Conservation (phyloP, 2,329 filamentous ascomycete species). For the Stachybotrys echinatus region DNA sequence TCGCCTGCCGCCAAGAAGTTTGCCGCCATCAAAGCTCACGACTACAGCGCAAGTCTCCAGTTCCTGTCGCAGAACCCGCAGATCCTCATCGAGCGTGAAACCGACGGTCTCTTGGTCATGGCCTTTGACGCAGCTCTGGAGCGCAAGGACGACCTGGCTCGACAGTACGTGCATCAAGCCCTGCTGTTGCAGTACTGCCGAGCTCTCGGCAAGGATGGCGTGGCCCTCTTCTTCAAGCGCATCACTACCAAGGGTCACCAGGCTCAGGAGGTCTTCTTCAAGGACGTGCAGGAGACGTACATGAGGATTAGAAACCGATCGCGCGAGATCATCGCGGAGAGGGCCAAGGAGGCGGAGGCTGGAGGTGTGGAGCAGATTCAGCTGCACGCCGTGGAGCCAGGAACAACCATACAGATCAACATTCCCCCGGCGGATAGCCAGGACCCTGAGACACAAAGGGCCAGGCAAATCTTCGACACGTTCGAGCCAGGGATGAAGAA, state of each 20-base stretch:
- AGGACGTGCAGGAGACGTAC: constrained; percentile 89
- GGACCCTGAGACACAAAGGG: constrained; percentile 57
- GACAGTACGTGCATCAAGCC: constrained; percentile 89
- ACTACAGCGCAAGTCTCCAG: constrained; percentile 67
- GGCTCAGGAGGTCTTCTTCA: constrained; percentile 83
- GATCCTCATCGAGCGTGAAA: constrained; percentile 78
- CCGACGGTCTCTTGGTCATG: constrained; percentile 83
- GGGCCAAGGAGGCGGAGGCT: constrained; percentile 42
- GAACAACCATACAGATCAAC: constrained; percentile 83
- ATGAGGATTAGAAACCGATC: constrained; percentile 72
- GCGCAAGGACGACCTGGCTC: constrained; percentile 67
- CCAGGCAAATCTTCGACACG: constrained; percentile 71
- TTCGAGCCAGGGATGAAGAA: constrained; percentile 78
- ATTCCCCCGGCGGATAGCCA: constrained; percentile 67
- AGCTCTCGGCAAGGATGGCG: constrained; percentile 80
- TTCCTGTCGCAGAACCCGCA: constrained; percentile 76
- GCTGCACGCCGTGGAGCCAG: constrained; percentile 90
- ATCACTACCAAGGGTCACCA: constrained; percentile 87
- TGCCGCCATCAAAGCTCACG: constrained; percentile 67
- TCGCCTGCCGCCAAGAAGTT: constrained; percentile 77
- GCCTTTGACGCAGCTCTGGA: constrained; percentile 86
- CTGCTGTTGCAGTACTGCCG: constrained; percentile 93
- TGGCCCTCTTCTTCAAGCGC: constrained; percentile 91
- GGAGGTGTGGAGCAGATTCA: constrained; percentile 94
- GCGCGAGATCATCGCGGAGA: constrained; percentile 59